Evolutionary conservation across 495 filamentous ascomycete genomes (phyloP).

Genomic region (Glarea lozoyensis): DNA sequence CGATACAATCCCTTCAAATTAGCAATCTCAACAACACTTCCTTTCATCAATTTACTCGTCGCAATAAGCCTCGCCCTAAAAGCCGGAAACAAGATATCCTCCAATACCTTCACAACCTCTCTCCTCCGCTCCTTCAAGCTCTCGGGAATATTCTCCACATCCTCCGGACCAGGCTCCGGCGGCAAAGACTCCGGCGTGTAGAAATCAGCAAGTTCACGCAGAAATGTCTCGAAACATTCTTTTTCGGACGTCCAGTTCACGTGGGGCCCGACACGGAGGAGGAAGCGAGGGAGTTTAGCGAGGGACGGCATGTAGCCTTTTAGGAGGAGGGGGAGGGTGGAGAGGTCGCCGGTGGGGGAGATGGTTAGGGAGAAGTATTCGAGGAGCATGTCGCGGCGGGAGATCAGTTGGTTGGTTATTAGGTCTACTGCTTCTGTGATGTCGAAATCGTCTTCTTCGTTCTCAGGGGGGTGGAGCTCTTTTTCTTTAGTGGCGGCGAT

Average conservation of each 20-base stretch:
- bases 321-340: slow-evolving; percentile 71
- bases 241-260: slow-evolving; percentile 83
- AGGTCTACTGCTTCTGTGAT: slow-evolving; percentile 55
- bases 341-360: slow-evolving; percentile 64
- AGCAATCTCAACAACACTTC: slow-evolving; percentile 77
- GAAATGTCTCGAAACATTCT: slow-evolving; percentile 75
- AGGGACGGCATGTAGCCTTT: slow-evolving; percentile 83
- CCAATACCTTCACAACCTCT: slow-evolving; percentile 51
- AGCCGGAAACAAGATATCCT: slow-evolving; percentile 72
- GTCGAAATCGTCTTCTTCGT: slow-evolving; percentile 48
- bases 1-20: slow-evolving; percentile 91
- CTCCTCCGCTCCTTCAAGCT: slow-evolving; percentile 46
- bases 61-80: slow-evolving; percentile 78
- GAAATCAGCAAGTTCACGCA: slow-evolving; percentile 82
- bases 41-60: slow-evolving; percentile 64
- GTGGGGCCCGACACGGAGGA: slow-evolving; percentile 80
- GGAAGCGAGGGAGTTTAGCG: slow-evolving; percentile 80
- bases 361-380: slow-evolving; percentile 92
- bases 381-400: slow-evolving; percentile 72
- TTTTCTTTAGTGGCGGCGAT: slow-evolving; percentile 68
- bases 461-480: slow-evolving; percentile 14
- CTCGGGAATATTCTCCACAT: slow-evolving; percentile 33
- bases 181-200: slow-evolving; percentile 86
- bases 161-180: slow-evolving; percentile 29
- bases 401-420: slow-evolving; percentile 54